Evolutionary conservation across 148 eudicot genomes (phyloP).

Genomic region (Vaccinium corymbosum): DNA sequence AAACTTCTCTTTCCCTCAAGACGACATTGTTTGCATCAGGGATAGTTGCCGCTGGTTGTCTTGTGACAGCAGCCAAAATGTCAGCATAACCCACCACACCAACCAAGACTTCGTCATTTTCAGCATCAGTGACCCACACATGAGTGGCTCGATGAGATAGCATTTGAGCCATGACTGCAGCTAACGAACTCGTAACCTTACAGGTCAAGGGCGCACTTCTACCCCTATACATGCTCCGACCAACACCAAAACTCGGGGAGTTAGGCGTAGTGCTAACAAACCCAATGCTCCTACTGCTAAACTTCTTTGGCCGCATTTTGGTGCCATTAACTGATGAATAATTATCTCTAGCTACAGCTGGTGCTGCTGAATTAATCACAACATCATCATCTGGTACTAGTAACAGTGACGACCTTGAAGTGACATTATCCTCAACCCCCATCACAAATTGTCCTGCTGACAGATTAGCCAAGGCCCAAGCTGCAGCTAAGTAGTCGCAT

Average conservation of each 20-base stretch:
- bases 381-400: conserved; percentile 22
- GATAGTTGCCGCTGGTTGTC: conserved; percentile 32
- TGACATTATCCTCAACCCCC: conserved; percentile 84
- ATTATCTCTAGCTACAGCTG: conserved; percentile 19
- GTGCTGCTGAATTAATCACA: conserved; percentile 14
- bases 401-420: conserved; percentile 29
- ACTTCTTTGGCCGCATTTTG: conserved; percentile 46
- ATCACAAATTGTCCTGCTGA: conserved; percentile 91
- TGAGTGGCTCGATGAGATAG: conserved; percentile 89
- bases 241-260: conserved; percentile 32
- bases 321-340: conserved; percentile 24
- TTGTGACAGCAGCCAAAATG: conserved; percentile 78
- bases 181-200: conserved; percentile 70
- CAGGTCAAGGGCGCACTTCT: conserved; percentile 90
- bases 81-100: conserved; percentile 91
- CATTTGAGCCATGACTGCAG: conserved; percentile 99
- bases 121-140: conserved; percentile 91
- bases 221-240: conserved; percentile 85
- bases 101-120: conserved; percentile 63
- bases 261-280: conserved; percentile 47
- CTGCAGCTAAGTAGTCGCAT: conserved; percentile 81
- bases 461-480: conserved; percentile 85
- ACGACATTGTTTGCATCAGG: conserved; percentile 13
- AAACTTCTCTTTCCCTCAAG: conserved; percentile 12
- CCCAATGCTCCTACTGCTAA: conserved; percentile 80